Conservation (phyloP, 306 rosid genomes). For the Dalbergia cultrata region DNA sequence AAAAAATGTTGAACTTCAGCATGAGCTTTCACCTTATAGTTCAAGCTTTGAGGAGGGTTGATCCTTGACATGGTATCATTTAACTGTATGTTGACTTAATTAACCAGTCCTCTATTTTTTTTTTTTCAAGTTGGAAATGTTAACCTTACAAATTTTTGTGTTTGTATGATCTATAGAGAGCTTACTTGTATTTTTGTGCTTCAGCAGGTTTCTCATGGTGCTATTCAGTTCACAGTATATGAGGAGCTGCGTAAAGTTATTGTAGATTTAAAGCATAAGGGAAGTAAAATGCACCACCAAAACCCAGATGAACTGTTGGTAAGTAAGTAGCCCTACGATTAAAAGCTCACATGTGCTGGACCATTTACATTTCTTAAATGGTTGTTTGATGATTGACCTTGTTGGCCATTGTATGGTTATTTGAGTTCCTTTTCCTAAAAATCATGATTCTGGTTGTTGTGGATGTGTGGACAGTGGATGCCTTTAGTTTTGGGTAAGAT, state of each 20-base stretch:
- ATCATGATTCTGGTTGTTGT: conserved; percentile 32
- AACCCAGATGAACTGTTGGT: conserved; percentile 68
- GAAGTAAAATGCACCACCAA: conserved; percentile 51
- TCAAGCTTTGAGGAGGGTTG: neutral
- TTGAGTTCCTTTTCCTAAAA: conserved; percentile 26
- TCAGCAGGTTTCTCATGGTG: conserved; percentile 97
- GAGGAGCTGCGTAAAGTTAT: conserved; percentile 83
- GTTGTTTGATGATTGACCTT: conserved; percentile 35
- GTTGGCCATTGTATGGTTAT: conserved; percentile 32
- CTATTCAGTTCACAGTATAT: conserved; percentile 87
- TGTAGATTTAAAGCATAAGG: conserved; percentile 65
- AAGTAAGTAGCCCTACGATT: conserved; percentile 44
- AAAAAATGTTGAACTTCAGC: neutral
- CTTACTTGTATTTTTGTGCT: conserved; percentile 36
- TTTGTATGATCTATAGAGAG: conserved; percentile 19
- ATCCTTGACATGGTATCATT: no score
- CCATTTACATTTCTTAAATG: conserved; percentile 25
- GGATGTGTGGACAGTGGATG: conserved; percentile 30
- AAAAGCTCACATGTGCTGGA: conserved; percentile 12
- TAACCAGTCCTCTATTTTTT: neutral
- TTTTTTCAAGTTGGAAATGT: neutral
- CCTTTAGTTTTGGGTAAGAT: conserved; percentile 30
- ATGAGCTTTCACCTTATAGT: neutral
- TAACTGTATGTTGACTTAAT: conserved; percentile 8
- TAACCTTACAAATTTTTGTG: conserved; percentile 1